Percentiles rank a stretch among this genome's conserved stretches.
phyloP scores from a whole-genome alignment of 2,329 filamentous ascomycete species.

The Paracoccidioides lutzii region DNA sequence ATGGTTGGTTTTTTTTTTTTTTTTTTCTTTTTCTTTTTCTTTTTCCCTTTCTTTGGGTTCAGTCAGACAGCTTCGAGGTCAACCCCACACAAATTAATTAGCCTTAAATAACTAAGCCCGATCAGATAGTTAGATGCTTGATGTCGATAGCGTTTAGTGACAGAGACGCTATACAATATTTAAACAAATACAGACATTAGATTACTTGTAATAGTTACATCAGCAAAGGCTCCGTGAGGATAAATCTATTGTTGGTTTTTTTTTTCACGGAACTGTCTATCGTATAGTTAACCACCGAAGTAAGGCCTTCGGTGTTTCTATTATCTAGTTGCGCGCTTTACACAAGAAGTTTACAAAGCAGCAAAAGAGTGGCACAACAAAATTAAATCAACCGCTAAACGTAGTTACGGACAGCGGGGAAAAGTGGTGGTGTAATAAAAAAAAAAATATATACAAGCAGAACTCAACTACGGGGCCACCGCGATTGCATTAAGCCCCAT shows the following conservation, averaged over 20 bases:
- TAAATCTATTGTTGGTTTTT: no score
- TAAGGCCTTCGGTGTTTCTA: no score
- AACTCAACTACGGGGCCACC: slow-evolving; percentile 18
- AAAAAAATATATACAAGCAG: no score
- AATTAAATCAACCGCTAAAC: not conserved
- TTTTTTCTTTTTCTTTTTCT: not conserved
- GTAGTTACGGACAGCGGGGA: no score
- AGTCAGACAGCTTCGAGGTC: not conserved
- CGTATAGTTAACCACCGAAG: no score
- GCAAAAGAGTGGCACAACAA: not conserved
- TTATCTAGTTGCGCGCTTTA: not conserved
- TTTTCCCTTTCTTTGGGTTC: not conserved
- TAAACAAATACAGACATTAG: no score
- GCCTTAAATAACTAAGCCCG: slow-evolving; percentile 5
- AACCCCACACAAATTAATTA: slow-evolving; percentile 4
- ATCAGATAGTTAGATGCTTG: not conserved
- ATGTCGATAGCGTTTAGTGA: not conserved
- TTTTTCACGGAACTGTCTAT: no score
- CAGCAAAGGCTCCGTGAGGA: no score
- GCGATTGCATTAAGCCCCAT: slow-evolving; percentile 54
- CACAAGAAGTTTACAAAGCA: not conserved
- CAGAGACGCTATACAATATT: not conserved
- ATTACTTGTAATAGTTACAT: no score
- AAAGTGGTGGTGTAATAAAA: not conserved
- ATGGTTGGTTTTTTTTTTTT: not conserved